Evolutionary conservation across 331 rosid species (phyloP), one percentile per base, ranked within the genome.

Genomic region (Dryas integrifolia): DNA sequence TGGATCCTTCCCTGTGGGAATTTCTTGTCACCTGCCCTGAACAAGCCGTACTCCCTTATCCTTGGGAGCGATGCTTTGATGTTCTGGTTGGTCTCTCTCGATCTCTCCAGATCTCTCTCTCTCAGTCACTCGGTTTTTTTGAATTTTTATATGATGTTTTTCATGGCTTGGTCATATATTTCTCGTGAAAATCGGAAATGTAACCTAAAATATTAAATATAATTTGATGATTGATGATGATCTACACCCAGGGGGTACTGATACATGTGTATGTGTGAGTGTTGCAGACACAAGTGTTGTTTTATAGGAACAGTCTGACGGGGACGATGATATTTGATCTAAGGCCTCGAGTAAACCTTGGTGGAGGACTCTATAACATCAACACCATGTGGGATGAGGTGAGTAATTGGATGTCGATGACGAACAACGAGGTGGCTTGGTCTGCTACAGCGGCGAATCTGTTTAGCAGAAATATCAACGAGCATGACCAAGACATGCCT

Each of bases 51-150:
- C 35, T 30, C 21, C 74, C 74, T 12, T 55, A 14, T 53, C 74
- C 74, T 12, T 70, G 74, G 74, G 74, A 70, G 55, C 74, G 74
- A 8, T 70, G 74, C 13, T 70, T 53, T 55, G 74, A 70, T 43
- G 4, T 16, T 26, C 24, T 9, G 64, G 74, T 51, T 50, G 21
- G 48, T 44, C 41, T 52, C 58, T 38, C 7, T 9, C 16, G 38
- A 14, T 51, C n/a, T 38, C 7, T 9, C 16, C 35, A 14, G 8
- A 13, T 39, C 3, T 61, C 51, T 15, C 51, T 15, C 69, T 40
- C 30, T 43, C 69, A 39, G 14, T 45, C 61, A 30, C 12, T 50
- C 30, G 5, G 15, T 3, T 12, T 47, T 30, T 49, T 0, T 65
- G 12, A 8, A 58, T 43, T 43, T 40, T 64, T 65, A 30, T 30